Base-by-base conservation (phyloP, 2,329 filamentous ascomycete genomes). In the Aureobasidium leucospermi region DNA sequence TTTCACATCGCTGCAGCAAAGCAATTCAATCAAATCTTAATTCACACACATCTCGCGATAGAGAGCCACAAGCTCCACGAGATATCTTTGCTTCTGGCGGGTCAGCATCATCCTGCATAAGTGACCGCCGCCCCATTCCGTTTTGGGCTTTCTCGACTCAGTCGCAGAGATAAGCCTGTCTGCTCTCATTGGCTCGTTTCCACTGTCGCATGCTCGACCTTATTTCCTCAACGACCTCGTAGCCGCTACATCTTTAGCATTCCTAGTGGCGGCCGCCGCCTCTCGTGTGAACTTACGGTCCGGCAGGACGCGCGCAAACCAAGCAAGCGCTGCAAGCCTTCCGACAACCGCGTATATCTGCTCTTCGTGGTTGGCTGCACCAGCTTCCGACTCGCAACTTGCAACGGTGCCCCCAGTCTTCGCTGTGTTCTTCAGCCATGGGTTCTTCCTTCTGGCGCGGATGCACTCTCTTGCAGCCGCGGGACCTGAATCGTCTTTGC, bases 101-200 rank as follows among this genome's bases (percentile, higher is more conserved):
- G 29, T 39, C n/a, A 31, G 58, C 58, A 59, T 59, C 58, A 59
- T 59, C 46, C 29, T 59, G 58, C 58, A 59, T 59, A 32, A 45
- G 16, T 11, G 19, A 28, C 6, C 32, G 53, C 23, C 49, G 29
- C n/a, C 36, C 38, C 31, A 42, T 49, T 31, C 57, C 57, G 36
- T n/a, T 59, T 60, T 36, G 15, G 60, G 60, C 16, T 3, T n/a
- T n/a, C 31, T 46, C 52, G 52, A 56, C 41, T 56, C 52, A 23
- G 34, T 29, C 31, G 2, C 39, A 58, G 16, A 61, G 61, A 63
- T 63, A 63, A 63, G 61, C 47, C 16, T 32, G 34, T 45, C 29
- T 23, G 46, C 43, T 58, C 42, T 60, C 43, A 61, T 63, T 63
- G 49, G 61, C 28, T 32, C 39, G 47, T 38, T 4, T 32, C 23